A percentile compares a stretch with the other conserved stretches of the same genome.
phyloP scores from a whole-genome alignment of 768 basidiomycete species.

The Butyriboletus loyo region DNA sequence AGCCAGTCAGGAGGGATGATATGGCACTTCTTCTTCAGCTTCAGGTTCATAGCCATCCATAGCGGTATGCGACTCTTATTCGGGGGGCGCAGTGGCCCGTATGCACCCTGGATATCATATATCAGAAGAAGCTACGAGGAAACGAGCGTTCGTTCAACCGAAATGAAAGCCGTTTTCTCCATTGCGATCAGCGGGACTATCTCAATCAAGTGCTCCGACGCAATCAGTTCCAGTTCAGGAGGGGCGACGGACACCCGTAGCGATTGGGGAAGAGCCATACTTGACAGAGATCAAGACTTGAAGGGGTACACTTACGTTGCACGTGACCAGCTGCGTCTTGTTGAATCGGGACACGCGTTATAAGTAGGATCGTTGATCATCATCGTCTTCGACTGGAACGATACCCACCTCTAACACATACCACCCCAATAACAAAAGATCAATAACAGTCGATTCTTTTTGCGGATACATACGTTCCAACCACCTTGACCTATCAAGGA shows the following conservation, averaged over 20 bases:
- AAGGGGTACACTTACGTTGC: background rate
- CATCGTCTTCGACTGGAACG: background rate
- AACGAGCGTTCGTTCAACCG: slow-evolving; percentile 46
- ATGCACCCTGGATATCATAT: slow-evolving; percentile 63
- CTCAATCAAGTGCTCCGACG: slow-evolving; percentile 79
- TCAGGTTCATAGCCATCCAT: slow-evolving; percentile 95
- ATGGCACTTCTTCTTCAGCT: slow-evolving; percentile 91
- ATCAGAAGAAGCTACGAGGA: slow-evolving; percentile 6
- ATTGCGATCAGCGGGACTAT: slow-evolving; percentile 87
- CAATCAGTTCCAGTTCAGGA: slow-evolving; percentile 84
- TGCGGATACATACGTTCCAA: background rate
- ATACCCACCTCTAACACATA: slow-evolving; percentile 2
- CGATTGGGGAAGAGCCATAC: slow-evolving; percentile 70
- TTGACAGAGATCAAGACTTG: background rate
- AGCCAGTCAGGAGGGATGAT: slow-evolving; percentile 92
- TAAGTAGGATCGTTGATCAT: background rate
- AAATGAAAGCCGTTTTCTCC: slow-evolving; percentile 89
- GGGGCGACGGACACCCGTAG: slow-evolving; percentile 75
- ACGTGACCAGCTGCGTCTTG: slow-evolving; percentile 22
- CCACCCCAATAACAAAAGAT: background rate
- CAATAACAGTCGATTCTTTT: background rate
- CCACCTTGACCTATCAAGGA: background rate
- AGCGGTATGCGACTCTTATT: slow-evolving; percentile 82
- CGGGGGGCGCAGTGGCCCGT: slow-evolving; percentile 90
- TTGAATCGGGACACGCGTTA: slow-evolving; percentile 7